A percentile compares a stretch with the other conserved stretches of the same genome.
Conservation (phyloP, 257 asterid species). For the Salvia miltiorrhiza region DNA sequence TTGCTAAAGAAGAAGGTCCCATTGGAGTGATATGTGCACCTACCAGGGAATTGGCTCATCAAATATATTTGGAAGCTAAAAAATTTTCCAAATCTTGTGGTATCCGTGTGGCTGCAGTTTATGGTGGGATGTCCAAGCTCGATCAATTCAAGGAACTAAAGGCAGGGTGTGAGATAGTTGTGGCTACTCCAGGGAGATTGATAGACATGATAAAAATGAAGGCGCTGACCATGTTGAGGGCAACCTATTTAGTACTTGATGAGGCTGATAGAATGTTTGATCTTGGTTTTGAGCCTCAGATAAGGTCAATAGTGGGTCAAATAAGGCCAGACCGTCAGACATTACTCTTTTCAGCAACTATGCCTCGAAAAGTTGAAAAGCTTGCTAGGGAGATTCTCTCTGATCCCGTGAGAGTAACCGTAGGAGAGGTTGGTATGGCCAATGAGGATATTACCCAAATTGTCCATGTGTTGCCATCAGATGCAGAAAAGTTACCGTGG, state of each 20-base stretch:
- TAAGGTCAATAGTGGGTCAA: constrained; percentile 94
- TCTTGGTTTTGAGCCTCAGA: constrained; percentile 98
- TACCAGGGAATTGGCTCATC: constrained; percentile 98
- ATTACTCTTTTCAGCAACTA: constrained; percentile 93
- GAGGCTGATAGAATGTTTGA: constrained; percentile 99
- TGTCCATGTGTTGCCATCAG: constrained; percentile 77
- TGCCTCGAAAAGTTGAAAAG: constrained; percentile 94
- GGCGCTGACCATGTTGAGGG: constrained; percentile 78
- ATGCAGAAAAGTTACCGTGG: constrained; percentile 85
- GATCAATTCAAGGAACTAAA: constrained; percentile 96
- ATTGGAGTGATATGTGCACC: constrained; percentile 99
- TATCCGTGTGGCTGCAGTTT: constrained; percentile 91
- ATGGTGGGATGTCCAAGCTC: constrained; percentile 98
- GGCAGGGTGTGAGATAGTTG: constrained; percentile 97
- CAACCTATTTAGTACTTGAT: constrained; percentile 93
- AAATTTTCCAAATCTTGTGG: constrained; percentile 81
- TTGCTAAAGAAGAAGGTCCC: constrained; percentile 91
- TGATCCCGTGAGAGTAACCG: constrained; percentile 92
- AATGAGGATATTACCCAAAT: constrained; percentile 95
- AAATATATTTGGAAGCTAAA: constrained; percentile 89
- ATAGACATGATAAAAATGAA: constrained; percentile 96
- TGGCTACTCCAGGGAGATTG: constrained; percentile 97
- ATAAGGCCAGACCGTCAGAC: constrained; percentile 97
- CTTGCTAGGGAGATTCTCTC: constrained; percentile 94
- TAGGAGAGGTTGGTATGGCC: constrained; percentile 98